These are phyloP conservation scores for Fusarium floridanum DNA, from an alignment of 2,329 filamentous ascomycete genomes.

Conservation along the genomic window DNA sequence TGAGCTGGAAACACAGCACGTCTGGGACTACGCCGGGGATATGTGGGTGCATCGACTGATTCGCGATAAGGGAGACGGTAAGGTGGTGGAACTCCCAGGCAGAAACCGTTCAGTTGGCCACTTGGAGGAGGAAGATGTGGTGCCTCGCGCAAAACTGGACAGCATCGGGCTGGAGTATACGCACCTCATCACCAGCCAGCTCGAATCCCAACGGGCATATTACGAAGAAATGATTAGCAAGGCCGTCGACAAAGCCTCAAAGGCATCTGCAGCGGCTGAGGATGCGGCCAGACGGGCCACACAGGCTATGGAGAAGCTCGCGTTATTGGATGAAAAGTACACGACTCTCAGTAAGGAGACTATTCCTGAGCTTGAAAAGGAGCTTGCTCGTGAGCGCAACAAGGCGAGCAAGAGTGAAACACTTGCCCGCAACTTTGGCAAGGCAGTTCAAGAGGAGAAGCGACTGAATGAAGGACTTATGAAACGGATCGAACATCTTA, in stretches of 20 bases:
- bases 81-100: constrained; percentile 88
- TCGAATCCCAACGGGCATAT: constrained; percentile 92
- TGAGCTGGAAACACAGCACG: constrained; percentile 92
- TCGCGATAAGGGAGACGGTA: constrained; percentile 91
- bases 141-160: constrained; percentile 76
- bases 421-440: constrained; percentile 80
- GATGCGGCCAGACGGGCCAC: constrained; percentile 66
- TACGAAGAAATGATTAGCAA: constrained; percentile 94
- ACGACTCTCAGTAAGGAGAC: constrained; percentile 66
- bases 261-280: constrained; percentile 77
- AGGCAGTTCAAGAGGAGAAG: constrained; percentile 88
- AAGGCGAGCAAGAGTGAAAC: constrained; percentile 79
- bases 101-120: constrained; percentile 53
- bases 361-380: constrained; percentile 78
- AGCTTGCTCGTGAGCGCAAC: constrained; percentile 75
- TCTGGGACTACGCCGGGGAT: constrained; percentile 98
- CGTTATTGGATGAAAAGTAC: constrained; percentile 60
- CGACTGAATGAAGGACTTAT: constrained; percentile 84
- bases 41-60: constrained; percentile 97
- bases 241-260: constrained; percentile 87
- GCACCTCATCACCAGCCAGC: constrained; percentile 89
- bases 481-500: constrained; percentile 82
- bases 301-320: constrained; percentile 63
- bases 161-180: constrained; percentile 95
- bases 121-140: constrained; percentile 71